These are phyloP conservation scores for Aspergillus sp. DNA, from an alignment of 2,329 filamentous ascomycete species.

Conservation along the genomic window DNA sequence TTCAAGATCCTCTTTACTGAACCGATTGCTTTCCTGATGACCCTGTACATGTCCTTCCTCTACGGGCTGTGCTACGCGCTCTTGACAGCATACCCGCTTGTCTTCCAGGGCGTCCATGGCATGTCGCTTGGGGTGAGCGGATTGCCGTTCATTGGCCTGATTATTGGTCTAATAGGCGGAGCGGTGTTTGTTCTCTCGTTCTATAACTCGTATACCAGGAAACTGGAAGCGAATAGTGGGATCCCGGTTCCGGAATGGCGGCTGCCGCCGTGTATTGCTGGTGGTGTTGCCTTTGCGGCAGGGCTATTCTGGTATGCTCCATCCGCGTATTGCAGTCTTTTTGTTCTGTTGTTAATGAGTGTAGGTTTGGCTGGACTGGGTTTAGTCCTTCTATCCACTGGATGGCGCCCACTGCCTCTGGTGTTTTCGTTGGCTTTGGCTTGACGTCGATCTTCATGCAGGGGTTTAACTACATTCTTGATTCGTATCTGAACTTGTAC, in stretches of 20 bases:
- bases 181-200: slow-evolving; percentile 18
- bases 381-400: slow-evolving; percentile 21
- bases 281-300: slow-evolving; percentile 19
- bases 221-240: slow-evolving; percentile 19
- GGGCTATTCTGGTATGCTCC: slow-evolving; percentile 23
- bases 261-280: slow-evolving; percentile 22
- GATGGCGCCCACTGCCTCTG: slow-evolving; percentile 23
- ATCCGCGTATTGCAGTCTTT: too few relatives aligned
- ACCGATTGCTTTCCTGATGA: slow-evolving; percentile 26
- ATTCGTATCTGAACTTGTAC: slow-evolving; percentile 22
- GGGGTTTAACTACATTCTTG: slow-evolving; percentile 23
- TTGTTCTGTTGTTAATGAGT: neutral
- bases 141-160: slow-evolving; percentile 22
- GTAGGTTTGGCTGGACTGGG: slow-evolving; percentile 28
- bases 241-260: slow-evolving; percentile 26
- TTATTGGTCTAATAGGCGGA: slow-evolving; percentile 19
- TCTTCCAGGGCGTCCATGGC: slow-evolving; percentile 19
- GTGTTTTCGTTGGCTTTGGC: slow-evolving; percentile 24
- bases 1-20: slow-evolving; percentile 23
- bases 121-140: slow-evolving; percentile 17
- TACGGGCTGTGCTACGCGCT: slow-evolving; percentile 23
- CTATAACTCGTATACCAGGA: slow-evolving; percentile 16
- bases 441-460: slow-evolving; percentile 26
- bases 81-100: slow-evolving; percentile 22
- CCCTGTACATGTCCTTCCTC: slow-evolving; percentile 26